phyloP scores from a whole-genome alignment of 257 asterid species.

The Solanum pimpinellifolium region DNA sequence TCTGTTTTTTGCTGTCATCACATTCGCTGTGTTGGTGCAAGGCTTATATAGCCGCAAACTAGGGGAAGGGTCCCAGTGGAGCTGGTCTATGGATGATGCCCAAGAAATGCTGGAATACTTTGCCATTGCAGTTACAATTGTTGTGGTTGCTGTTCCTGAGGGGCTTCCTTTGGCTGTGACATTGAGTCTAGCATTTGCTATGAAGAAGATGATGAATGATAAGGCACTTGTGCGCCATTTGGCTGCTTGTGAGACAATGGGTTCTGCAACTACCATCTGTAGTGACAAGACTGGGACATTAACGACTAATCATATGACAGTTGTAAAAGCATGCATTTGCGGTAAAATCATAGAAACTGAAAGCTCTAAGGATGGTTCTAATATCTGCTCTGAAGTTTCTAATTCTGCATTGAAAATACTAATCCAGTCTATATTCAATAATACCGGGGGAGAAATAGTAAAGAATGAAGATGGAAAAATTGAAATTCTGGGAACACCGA shows the following conservation, averaged over 20 bases:
- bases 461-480: conserved; percentile 31
- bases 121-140: conserved; percentile 93
- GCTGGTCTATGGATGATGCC: conserved; percentile 72
- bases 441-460: conserved; percentile 86
- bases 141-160: conserved; percentile 95
- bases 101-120: conserved; percentile 74
- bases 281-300: conserved; percentile 95
- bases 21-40: conserved; percentile 77
- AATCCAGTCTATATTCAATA: conserved; percentile 56
- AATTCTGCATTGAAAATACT: conserved; percentile 33
- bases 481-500: conserved; percentile 76
- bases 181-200: conserved; percentile 87
- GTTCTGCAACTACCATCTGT: conserved; percentile 87
- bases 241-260: conserved; percentile 98
- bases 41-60: conserved; percentile 51
- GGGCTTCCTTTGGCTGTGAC: conserved; percentile 94
- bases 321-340: conserved; percentile 62
- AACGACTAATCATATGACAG: conserved; percentile 76
- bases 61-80: conserved; percentile 39
- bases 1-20: conserved; percentile 73
- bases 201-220: conserved; percentile 96
- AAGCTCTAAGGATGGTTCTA: conserved; percentile 25
- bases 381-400: conserved; percentile 44
- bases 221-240: conserved; percentile 85
- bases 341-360: conserved; percentile 36